Conservation (phyloP, 169 alveolate species). For the Condylostoma magnum region DNA sequence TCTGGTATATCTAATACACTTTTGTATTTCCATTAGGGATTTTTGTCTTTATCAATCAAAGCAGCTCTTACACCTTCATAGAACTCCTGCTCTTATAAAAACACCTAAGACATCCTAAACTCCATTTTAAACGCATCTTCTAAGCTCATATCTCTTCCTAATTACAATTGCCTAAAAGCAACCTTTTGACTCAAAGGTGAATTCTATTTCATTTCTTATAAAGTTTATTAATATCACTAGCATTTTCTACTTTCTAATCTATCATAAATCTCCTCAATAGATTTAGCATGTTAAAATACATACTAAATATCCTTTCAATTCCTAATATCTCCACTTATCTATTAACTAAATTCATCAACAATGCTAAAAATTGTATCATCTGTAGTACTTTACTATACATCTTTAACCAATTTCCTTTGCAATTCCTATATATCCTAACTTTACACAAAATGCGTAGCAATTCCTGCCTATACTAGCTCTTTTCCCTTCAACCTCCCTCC, state of each 20-base stretch:
- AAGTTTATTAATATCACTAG: slow-evolving; percentile 30
- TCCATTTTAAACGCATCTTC: slow-evolving; percentile 9
- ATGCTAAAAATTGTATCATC: background rate
- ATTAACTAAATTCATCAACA: background rate
- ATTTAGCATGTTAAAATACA: slow-evolving; percentile 50
- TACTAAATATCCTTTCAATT: slow-evolving; percentile 42
- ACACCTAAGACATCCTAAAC: background rate
- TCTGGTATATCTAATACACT: background rate
- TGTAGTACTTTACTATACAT: background rate
- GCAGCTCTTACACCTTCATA: slow-evolving; percentile 73
- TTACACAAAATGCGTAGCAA: slow-evolving; percentile 17
- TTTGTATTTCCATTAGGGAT: slow-evolving; percentile 62
- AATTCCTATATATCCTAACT: background rate
- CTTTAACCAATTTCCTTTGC: background rate
- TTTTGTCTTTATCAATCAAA: slow-evolving; percentile 69
- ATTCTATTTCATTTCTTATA: background rate
- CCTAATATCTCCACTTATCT: background rate
- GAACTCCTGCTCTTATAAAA: background rate
- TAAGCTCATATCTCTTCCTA: background rate
- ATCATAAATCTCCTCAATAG: slow-evolving; percentile 8
- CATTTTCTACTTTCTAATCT: slow-evolving; percentile 21
- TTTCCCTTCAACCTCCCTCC: slow-evolving; percentile 76
- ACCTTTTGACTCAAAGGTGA: background rate
- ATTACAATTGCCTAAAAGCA: background rate
- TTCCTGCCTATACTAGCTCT: slow-evolving; percentile 47